Evolutionary conservation across 257 asterid species (phyloP), one percentile per base, ranked within the genome.

Genomic region (Vinca minor): DNA sequence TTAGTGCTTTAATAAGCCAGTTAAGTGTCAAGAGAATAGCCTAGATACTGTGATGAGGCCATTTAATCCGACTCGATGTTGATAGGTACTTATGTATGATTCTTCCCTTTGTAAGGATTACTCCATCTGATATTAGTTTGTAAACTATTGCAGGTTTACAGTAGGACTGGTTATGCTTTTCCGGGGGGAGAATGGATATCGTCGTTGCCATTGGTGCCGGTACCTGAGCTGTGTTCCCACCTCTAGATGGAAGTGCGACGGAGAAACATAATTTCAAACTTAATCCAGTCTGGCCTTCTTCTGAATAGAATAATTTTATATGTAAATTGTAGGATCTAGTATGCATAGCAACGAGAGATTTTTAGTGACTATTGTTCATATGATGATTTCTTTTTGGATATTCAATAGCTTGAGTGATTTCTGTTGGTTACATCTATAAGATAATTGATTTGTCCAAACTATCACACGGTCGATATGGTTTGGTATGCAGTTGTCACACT

Each of bases 131-230:
- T 44, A 26, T 6, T 23, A 39, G 41, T 54, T 5, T 39, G 13
- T 50, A 36, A 17, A 8, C 20, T 21, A 63, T 41, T 76, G 74
- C 86, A 91, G 98, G 87, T 80, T 86, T 53, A 69, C 78, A 0
- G 82, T 84, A 3, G 96, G 85, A 44, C 65, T 88, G 59, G 86
- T 82, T 71, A 77, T 84, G 95, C 74, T 88, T 50, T 88, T 86
- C 62, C 87, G 84, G 12, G 96, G 96, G 35, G 95, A 66, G 50
- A 82, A 83, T 29, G 94, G 88, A 46, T 79, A 86, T 28, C 67
- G 83, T 15, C 88, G 54, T 13, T 91, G 98, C 85, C 87, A 82
- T 10, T 88, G 98, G 98, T 91, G 98, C 64, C 84, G 78, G 32
- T 88, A 88, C 62, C 26, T 78, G 66, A 86, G 81, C 63, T 88